Evolutionary conservation across 257 asterid genomes (phyloP), one percentile per base, ranked within the genome.

Genomic region (Gentiana dahurica): DNA sequence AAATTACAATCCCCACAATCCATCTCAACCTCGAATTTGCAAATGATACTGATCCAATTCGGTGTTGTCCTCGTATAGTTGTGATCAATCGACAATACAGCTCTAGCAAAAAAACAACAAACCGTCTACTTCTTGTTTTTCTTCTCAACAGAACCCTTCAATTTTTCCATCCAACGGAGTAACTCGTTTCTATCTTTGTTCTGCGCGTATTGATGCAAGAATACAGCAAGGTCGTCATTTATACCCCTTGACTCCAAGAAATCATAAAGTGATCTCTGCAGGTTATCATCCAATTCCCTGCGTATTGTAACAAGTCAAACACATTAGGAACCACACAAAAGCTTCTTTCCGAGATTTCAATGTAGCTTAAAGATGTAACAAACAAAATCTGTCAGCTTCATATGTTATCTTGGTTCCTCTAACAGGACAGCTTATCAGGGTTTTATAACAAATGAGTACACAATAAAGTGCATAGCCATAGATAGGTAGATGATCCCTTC

Each of bases 151-250:
- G 72, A 78, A 54, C 76, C 66, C 66, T 79, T 73, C 60, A 81
- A 48, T 8, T 55, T 79, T 58, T 66, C 86, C 94, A 92, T 77
- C 95, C 95, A 92, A 33, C 80, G 83, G 24, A 88, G 59, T 62
- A 73, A 88, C 71, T 88, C 97, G 34, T 61, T 79, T 79, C 77
- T 85, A 67, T 83, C 97, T 74, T 92, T 92, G 84, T 79, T 73
- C 67, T 38, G 71, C 83, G 83, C 78, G 56, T 77, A 80, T 12
- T 46, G 65, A 71, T 88, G 95, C 80, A 92, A 68, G 75, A 79
- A 85, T 53, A 53, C 85, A 43, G 86, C 84, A 69, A 92, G 77
- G 5, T 71, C 69, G 37, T 88, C 97, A 9, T 77, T 82, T 66
- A 92, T 59, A 61, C 95, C 95, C 77, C 95, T 86, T 3, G 51